A percentile compares a stretch with the other conserved stretches of the same genome.
Conservation (phyloP, 345 rosid species). For the Melaleuca alternifolia region DNA sequence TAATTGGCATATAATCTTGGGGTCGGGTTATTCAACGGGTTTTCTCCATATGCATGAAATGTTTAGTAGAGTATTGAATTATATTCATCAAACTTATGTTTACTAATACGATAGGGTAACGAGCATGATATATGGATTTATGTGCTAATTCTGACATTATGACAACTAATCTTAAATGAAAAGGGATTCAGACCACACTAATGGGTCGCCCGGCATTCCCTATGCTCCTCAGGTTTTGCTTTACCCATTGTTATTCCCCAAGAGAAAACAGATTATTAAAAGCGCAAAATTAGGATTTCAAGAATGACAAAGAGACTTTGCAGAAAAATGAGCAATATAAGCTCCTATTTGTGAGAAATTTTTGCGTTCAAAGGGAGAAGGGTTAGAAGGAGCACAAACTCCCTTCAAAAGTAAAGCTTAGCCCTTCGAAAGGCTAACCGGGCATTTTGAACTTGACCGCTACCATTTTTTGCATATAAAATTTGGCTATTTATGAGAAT, state of each 20-base stretch:
- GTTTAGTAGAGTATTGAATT: too few relatives aligned
- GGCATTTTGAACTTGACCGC: background rate
- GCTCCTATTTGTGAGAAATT: background rate
- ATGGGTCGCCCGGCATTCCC: rapidly evolving
- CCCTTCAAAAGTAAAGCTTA: background rate
- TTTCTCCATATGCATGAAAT: too few relatives aligned
- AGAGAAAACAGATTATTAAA: too few relatives aligned
- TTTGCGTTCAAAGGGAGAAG: background rate
- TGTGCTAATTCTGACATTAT: background rate
- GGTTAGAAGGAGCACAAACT: background rate
- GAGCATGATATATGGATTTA: too few relatives aligned
- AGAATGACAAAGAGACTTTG: background rate
- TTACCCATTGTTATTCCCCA: background rate
- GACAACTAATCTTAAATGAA: too few relatives aligned
- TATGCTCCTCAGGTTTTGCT: too few relatives aligned
- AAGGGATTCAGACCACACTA: background rate
- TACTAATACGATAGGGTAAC: too few relatives aligned
- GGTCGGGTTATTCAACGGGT: too few relatives aligned
- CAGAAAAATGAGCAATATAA: background rate
- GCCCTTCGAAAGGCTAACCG: background rate
- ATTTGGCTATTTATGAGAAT: too few relatives aligned
- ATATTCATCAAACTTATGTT: too few relatives aligned
- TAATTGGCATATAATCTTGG: too few relatives aligned
- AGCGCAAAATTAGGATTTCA: background rate
- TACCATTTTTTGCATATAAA: too few relatives aligned